These are phyloP conservation scores for Torulaspora delbrueckii DNA, from an alignment of 805 yeast species.

Conservation along the genomic window DNA sequence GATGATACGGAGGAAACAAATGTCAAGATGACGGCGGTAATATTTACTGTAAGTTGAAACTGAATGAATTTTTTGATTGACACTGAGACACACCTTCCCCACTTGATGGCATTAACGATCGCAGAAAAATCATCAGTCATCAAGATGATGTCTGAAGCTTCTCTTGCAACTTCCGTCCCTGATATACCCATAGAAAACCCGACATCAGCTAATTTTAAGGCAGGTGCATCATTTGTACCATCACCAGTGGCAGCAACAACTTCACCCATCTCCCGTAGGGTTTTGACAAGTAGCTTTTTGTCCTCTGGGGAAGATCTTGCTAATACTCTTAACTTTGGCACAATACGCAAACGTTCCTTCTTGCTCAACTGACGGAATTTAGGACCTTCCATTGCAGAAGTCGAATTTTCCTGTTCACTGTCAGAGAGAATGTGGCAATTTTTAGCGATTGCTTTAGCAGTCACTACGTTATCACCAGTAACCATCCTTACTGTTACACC, in stretches of 20 bases:
- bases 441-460: slow-evolving; percentile 87
- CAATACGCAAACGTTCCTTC: slow-evolving; percentile 51
- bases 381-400: slow-evolving; percentile 89
- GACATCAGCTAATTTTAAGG: slow-evolving; percentile 91
- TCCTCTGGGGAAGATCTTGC: slow-evolving; percentile 97
- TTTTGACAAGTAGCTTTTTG: slow-evolving; percentile 78
- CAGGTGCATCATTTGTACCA: slow-evolving; percentile 99
- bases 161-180: slow-evolving; percentile 98
- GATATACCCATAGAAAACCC: slow-evolving; percentile 98
- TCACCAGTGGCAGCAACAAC: slow-evolving; percentile 99
- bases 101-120: slow-evolving; percentile 92
- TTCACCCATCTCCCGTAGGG: slow-evolving; percentile 73
- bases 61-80: slow-evolving; percentile 95
- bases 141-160: slow-evolving; percentile 86
- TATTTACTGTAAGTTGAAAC: slow-evolving; percentile 92
- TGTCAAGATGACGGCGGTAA: slow-evolving; percentile 92
- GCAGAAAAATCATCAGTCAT: slow-evolving; percentile 94
- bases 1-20: slow-evolving; percentile 91
- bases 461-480: slow-evolving; percentile 89
- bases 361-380: slow-evolving; percentile 63
- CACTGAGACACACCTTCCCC: slow-evolving; percentile 97
- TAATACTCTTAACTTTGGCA: slow-evolving; percentile 75
- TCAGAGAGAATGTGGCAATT: slow-evolving; percentile 66
- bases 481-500: slow-evolving; percentile 97
- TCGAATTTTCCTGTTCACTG: slow-evolving; percentile 45